Evolutionary conservation across 2,329 filamentous ascomycete genomes (phyloP).

Genomic region (Beauveria australis): DNA sequence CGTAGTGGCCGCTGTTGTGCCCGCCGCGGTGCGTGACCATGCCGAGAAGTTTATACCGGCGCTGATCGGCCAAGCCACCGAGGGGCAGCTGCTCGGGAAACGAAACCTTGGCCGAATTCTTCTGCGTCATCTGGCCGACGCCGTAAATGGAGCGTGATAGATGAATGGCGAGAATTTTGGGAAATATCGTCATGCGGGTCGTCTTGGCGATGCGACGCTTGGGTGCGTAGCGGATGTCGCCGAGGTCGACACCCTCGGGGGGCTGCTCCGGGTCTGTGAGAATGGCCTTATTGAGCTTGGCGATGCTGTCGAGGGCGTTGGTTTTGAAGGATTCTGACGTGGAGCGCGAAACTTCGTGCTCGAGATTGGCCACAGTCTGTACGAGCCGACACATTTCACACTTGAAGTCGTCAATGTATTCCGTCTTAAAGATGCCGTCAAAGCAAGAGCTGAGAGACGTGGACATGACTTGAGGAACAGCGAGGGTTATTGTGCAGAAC

Average conservation of each 20-base stretch:
- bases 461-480: conserved; percentile 75
- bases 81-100: conserved; percentile 84
- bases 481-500: conserved; percentile 87
- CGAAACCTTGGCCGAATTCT: conserved; percentile 88
- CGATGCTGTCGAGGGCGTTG: conserved; percentile 49
- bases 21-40: conserved; percentile 92
- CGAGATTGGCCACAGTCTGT: conserved; percentile 61
- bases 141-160: conserved; percentile 91
- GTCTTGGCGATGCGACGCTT: conserved; percentile 80
- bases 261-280: conserved; percentile 73
- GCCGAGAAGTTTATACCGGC: conserved; percentile 75
- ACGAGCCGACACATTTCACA: conserved; percentile 88
- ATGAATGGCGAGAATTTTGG: conserved; percentile 84
- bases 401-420: conserved; percentile 94
- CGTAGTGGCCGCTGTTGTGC: conserved; percentile 94
- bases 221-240: conserved; percentile 65
- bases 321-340: conserved; percentile 43
- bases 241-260: conserved; percentile 64
- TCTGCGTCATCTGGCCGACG: conserved; percentile 64
- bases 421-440: conserved; percentile 87
- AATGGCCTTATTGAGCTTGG: conserved; percentile 60
- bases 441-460: conserved; percentile 83
- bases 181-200: conserved; percentile 78
- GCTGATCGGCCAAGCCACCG: conserved; percentile 68
- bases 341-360: conserved; percentile 48